Evolutionary conservation across 768 basidiomycete species (phyloP).

Genomic region (Suillus weaverae): DNA sequence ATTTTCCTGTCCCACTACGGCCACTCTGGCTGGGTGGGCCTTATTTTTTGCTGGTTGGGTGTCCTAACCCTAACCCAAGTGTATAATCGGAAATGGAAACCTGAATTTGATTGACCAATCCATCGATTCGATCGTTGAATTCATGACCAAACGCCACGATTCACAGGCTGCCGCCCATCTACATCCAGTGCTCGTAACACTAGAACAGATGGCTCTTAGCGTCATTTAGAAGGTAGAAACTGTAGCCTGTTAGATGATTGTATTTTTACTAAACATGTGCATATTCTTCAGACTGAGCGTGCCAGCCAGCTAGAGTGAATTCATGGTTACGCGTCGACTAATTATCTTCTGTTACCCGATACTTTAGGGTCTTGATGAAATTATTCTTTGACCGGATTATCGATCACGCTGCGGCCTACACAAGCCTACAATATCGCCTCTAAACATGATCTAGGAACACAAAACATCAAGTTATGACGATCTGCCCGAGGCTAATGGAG

Average conservation of each 20-base stretch:
- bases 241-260: not conserved
- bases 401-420: not conserved
- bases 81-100: not conserved
- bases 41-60: constrained; percentile 18
- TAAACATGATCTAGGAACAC: not conserved
- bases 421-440: not conserved
- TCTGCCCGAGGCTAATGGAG: not conserved
- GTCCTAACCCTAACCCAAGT: constrained; percentile 33
- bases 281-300: not conserved
- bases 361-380: not conserved
- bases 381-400: not conserved
- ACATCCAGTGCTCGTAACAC: not conserved
- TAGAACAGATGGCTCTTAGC: not conserved
- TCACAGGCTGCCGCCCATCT: too few relatives aligned
- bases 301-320: not conserved
- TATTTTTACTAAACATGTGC: not conserved
- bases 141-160: not conserved
- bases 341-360: too few relatives aligned
- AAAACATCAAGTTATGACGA: not conserved
- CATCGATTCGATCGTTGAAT: not conserved
- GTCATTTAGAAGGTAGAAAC: not conserved
- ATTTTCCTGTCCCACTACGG: constrained; percentile 45
- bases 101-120: not conserved
- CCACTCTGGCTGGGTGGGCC: constrained; percentile 37
- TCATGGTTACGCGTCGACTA: not conserved